Evolutionary conservation across 2,329 filamentous ascomycete genomes (phyloP).

Genomic region (Aureobasidium sp.): DNA sequence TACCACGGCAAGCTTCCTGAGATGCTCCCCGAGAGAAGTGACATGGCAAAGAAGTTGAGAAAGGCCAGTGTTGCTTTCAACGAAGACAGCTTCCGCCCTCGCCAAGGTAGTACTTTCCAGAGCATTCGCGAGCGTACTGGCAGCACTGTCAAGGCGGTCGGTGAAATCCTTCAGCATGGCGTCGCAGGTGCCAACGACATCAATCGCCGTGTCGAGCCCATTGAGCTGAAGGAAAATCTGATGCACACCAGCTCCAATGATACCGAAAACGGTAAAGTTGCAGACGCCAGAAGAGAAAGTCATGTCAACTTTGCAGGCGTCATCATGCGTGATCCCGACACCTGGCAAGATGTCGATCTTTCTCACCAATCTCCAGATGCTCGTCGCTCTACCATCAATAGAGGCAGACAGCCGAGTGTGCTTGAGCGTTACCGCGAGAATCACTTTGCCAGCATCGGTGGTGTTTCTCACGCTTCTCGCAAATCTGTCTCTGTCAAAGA

Average conservation of each 20-base stretch:
- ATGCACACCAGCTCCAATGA: background rate
- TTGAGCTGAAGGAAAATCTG: background rate
- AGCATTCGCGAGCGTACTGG: background rate
- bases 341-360: constrained; percentile 1
- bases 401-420: constrained; percentile 8
- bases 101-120: constrained; percentile 3
- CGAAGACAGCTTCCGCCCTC: background rate
- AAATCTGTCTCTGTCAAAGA: background rate
- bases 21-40: background rate
- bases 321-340: constrained; percentile 1
- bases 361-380: background rate
- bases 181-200: background rate
- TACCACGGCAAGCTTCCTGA: background rate
- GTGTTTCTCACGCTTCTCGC: background rate
- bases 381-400: background rate
- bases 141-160: constrained; percentile 5
- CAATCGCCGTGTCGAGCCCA: background rate
- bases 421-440: constrained; percentile 5
- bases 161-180: background rate
- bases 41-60: background rate
- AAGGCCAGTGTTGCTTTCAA: background rate
- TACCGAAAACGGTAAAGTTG: background rate
- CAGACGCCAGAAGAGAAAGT: background rate
- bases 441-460: constrained; percentile 5
- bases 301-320: background rate